Conservation (phyloP, 495 filamentous ascomycete genomes). For the Chaetomium cochliodes region DNA sequence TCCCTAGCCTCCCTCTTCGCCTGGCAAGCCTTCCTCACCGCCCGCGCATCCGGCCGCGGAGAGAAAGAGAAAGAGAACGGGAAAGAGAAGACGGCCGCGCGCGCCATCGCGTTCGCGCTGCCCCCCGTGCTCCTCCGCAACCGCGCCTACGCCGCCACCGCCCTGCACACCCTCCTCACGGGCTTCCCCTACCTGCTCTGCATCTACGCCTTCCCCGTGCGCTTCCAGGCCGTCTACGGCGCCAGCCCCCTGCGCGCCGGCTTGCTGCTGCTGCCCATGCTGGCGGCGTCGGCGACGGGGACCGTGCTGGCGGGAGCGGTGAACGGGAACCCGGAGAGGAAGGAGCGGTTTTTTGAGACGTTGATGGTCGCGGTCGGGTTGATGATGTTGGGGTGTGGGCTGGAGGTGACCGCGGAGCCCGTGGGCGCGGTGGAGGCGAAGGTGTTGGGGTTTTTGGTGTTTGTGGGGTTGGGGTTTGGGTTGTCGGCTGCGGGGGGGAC, state of each 20-base stretch:
- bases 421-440: constrained; percentile 35
- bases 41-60: too few species aligned
- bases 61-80: too few species aligned
- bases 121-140: constrained; percentile 35
- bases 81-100: too few species aligned
- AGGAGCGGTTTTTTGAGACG: constrained; percentile 39
- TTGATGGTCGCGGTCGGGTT: constrained; percentile 35
- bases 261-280: constrained; percentile 58
- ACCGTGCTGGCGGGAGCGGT: constrained; percentile 44
- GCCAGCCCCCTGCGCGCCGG: constrained; percentile 52
- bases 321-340: constrained; percentile 29
- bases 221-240: constrained; percentile 57
- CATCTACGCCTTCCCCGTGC: constrained; percentile 58
- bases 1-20: constrained; percentile 44
- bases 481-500: constrained; percentile 42
- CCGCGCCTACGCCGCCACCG: constrained; percentile 36
- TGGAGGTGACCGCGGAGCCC: constrained; percentile 37
- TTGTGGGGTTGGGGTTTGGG: constrained; percentile 51
- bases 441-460: constrained; percentile 44
- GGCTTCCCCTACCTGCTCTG: constrained; percentile 58
- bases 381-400: constrained; percentile 43
- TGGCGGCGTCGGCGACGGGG: constrained; percentile 49
- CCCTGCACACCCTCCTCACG: constrained; percentile 45
- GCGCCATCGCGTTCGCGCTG: constrained; percentile 23
- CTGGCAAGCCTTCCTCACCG: constrained; percentile 42